Conservation (phyloP, 2,329 filamentous ascomycete species). For the Dothiorella sarmentorum region DNA sequence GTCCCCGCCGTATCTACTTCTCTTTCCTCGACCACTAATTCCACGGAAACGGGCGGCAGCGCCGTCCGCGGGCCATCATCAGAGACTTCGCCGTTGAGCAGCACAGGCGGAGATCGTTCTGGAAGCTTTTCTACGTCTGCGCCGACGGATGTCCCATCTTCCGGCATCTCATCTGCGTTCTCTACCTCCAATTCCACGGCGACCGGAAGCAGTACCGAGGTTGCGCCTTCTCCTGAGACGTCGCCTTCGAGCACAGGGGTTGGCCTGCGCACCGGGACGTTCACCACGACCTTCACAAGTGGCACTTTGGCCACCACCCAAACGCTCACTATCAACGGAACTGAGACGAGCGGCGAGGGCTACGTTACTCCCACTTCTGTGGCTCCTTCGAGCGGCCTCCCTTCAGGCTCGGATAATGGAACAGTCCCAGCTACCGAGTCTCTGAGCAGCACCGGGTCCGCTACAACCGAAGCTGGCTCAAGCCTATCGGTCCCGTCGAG, state of each 20-base stretch:
- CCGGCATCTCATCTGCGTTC: neutral
- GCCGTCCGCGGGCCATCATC: neutral
- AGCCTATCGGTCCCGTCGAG: neutral
- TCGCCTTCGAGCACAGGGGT: neutral
- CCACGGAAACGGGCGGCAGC: neutral
- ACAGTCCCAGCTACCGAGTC: neutral
- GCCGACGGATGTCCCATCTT: neutral
- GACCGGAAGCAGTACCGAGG: neutral
- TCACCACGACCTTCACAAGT: neutral
- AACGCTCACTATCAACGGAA: neutral
- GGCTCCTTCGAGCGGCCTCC: neutral
- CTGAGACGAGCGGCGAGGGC: neutral
- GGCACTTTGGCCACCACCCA: neutral
- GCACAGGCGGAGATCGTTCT: neutral
- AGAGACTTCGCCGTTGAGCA: neutral
- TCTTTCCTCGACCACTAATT: neutral
- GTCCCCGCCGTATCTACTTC: neutral
- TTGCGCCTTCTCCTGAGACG: neutral
- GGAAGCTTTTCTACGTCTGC: neutral
- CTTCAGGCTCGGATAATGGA: neutral
- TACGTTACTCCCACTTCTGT: neutral
- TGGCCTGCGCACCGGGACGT: neutral
- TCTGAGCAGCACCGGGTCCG: neutral
- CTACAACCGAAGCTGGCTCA: neutral
- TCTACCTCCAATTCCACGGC: neutral